Conservation (phyloP, 31 red algal species). For the Bonnemaisonia californica region DNA sequence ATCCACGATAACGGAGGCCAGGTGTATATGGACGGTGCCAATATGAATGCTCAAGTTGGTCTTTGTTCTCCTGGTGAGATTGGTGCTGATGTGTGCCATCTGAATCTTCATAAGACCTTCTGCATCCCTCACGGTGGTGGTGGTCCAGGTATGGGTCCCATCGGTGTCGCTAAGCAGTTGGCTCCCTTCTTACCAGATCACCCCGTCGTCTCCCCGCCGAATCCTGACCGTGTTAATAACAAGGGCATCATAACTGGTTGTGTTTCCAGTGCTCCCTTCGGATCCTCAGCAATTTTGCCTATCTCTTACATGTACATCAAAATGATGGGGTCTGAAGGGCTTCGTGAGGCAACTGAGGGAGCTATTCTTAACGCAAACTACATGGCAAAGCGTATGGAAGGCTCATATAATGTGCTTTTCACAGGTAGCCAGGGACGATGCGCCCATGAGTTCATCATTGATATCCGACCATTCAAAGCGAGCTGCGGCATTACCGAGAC, state of each 20-base stretch:
- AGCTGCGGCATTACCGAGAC: slow-evolving; percentile 87
- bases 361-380: slow-evolving; percentile 99
- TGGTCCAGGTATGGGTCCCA: slow-evolving; percentile 99
- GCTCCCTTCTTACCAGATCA: slow-evolving; percentile 98
- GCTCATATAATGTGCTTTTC: slow-evolving; percentile 80
- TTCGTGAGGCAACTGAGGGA: slow-evolving; percentile 87
- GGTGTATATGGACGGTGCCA: slow-evolving; percentile 99
- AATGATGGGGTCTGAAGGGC: slow-evolving; percentile 98
- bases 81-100: slow-evolving; percentile 99
- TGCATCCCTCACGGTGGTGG: slow-evolving; percentile 99
- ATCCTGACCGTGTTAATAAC: slow-evolving; percentile 61
- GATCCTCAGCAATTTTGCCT: slow-evolving; percentile 92
- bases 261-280: slow-evolving; percentile 91
- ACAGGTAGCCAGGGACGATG: slow-evolving; percentile 73
- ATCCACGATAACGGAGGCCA: slow-evolving; percentile 97
- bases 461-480: slow-evolving; percentile 94
- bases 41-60: slow-evolving; percentile 99
- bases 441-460: slow-evolving; percentile 99
- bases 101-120: slow-evolving; percentile 99
- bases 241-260: slow-evolving; percentile 57
- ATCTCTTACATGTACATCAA: slow-evolving; percentile 99
- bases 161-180: slow-evolving; percentile 93
- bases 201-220: slow-evolving; percentile 73
- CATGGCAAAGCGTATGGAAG: slow-evolving; percentile 85
- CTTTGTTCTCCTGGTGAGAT: slow-evolving; percentile 95